phyloP scores from a whole-genome alignment of 2,329 filamentous ascomycete species.

The Orbilia oligospora region DNA sequence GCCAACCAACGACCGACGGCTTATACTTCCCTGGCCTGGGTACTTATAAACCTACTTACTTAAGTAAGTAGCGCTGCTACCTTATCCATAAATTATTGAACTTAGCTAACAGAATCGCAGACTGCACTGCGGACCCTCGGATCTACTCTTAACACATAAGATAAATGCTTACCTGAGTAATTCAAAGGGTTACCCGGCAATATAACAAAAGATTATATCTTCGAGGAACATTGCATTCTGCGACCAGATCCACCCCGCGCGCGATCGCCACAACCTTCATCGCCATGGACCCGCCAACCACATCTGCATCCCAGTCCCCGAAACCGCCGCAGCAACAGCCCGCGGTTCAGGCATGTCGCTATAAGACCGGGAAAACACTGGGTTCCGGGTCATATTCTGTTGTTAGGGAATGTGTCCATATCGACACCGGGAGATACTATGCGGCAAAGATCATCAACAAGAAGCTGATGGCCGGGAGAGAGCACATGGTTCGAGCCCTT shows the following conservation, averaged over 20 bases:
- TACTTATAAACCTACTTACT: no score
- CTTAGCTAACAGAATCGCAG: no score
- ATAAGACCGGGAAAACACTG: constrained; percentile 98
- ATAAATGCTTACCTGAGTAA: no score
- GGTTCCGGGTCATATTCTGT: constrained; percentile 98
- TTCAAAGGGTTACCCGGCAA: no score
- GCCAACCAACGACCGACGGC: neutral
- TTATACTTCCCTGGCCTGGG: no score
- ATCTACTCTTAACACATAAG: neutral
- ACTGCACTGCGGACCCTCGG: neutral
- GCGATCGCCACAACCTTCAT: neutral
- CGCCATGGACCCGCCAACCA: constrained; percentile 37
- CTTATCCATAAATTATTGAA: no score
- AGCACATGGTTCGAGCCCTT: constrained; percentile 86
- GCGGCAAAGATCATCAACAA: constrained; percentile 99
- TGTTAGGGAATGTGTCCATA: constrained; percentile 98
- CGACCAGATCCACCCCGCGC: no score
- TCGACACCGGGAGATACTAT: constrained; percentile 97
- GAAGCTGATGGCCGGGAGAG: constrained; percentile 93
- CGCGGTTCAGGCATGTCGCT: constrained; percentile 70
- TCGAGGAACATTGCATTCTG: no score
- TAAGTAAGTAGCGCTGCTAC: no score
- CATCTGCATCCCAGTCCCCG: constrained; percentile 33
- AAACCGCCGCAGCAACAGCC: constrained; percentile 38
- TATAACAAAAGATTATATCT: no score